These are phyloP conservation scores for Lotus japonicus DNA, from an alignment of 306 rosid species.

Conservation along the genomic window DNA sequence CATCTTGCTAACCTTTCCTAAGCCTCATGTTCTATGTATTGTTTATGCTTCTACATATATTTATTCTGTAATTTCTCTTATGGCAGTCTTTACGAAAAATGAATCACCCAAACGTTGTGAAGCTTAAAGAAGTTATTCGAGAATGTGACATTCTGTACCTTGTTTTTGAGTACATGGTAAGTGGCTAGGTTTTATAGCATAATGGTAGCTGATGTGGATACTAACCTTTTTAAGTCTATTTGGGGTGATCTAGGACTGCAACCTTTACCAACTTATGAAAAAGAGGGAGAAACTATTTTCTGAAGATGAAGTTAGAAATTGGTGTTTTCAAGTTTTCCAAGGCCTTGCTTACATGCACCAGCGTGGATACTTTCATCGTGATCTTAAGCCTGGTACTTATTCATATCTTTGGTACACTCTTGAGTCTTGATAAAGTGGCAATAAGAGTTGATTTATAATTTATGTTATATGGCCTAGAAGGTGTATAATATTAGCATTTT, in stretches of 20 bases:
- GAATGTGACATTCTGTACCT: constrained; percentile 79
- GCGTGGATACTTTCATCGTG: constrained; percentile 97
- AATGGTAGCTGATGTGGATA: background rate
- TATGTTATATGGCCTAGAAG: background rate
- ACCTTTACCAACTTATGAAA: constrained; percentile 86
- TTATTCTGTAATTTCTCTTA: background rate
- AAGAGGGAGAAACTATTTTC: constrained; percentile 75
- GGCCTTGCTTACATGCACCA: constrained; percentile 99
- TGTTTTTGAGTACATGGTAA: constrained; percentile 93
- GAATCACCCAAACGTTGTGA: constrained; percentile 88
- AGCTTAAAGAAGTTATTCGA: constrained; percentile 92
- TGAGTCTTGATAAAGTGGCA: background rate
- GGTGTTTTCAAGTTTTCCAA: constrained; percentile 98
- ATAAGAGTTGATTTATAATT: background rate
- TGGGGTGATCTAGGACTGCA: constrained; percentile 56
- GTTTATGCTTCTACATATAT: constrained; percentile 4
- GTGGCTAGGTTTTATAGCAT: constrained; percentile 11
- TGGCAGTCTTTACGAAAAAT: constrained; percentile 73
- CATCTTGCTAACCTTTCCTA: background rate
- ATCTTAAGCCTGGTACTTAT: constrained; percentile 85
- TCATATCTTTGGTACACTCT: background rate
- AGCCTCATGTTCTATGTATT: background rate
- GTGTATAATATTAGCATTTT: background rate
- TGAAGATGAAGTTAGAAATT: constrained; percentile 74
- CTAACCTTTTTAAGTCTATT: background rate